phyloP scores from a whole-genome alignment of 2,329 filamentous ascomycete species.

The Drechmeria coniospora region DNA sequence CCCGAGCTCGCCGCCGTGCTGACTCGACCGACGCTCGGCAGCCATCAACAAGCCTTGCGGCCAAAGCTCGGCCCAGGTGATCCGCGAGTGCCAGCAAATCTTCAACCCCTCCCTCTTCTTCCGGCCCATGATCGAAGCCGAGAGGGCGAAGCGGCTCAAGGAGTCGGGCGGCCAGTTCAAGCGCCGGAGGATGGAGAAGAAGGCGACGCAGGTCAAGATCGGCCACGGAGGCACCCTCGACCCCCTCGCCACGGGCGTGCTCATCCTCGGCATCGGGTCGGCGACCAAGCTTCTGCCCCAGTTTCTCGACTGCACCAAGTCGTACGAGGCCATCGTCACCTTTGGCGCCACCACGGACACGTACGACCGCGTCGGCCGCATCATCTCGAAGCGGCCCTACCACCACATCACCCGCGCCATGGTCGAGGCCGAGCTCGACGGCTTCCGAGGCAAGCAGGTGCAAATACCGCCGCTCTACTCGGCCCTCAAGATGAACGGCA shows the following conservation, averaged over 20 bases:
- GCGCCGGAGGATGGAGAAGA: constrained; percentile 41
- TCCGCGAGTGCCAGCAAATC: constrained; percentile 71
- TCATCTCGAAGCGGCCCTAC: constrained; percentile 61
- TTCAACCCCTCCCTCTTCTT: constrained; percentile 76
- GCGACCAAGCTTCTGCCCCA: constrained; percentile 70
- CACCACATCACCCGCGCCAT: constrained; percentile 65
- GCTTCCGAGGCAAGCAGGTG: constrained; percentile 69
- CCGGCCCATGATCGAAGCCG: constrained; percentile 55
- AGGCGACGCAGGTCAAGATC: constrained; percentile 66
- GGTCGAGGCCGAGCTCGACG: constrained; percentile 60
- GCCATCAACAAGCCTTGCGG: constrained; percentile 86
- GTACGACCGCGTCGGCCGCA: constrained; percentile 75
- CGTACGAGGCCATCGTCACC: constrained; percentile 75
- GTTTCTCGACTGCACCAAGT: constrained; percentile 83
- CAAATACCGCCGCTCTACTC: constrained; percentile 90
- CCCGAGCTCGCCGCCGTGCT: constrained; percentile 1
- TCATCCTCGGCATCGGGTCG: constrained; percentile 74
- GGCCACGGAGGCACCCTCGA: constrained; percentile 94
- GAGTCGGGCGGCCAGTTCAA: constrained; percentile 45
- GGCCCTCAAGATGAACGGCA: constrained; percentile 83
- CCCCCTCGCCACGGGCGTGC: constrained; percentile 80
- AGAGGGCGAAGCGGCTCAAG: constrained; percentile 37
- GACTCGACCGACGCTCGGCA: constrained; percentile 18
- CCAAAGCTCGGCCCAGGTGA: constrained; percentile 76
- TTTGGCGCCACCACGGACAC: constrained; percentile 89